phyloP scores from a whole-genome alignment of 2,329 filamentous ascomycete species.

The Microsporum audouinii region DNA sequence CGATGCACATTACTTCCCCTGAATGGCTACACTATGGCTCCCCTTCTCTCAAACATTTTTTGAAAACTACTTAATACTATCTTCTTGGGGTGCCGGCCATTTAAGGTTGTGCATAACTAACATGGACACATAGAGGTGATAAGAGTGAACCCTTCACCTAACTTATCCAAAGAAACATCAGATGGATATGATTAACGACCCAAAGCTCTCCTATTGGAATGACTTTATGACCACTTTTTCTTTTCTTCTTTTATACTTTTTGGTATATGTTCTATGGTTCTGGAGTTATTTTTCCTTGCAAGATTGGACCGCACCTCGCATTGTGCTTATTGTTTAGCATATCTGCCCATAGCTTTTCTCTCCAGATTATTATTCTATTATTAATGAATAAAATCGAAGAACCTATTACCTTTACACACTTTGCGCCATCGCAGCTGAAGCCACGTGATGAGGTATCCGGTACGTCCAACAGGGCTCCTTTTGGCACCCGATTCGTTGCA shows the following conservation, averaged over 20 bases:
- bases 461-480: not conserved
- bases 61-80: not conserved
- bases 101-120: not conserved
- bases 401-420: not conserved
- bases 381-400: constrained; percentile 3
- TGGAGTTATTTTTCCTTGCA: constrained; percentile 3
- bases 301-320: constrained; percentile 1
- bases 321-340: constrained; percentile 1
- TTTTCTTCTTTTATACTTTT: not conserved
- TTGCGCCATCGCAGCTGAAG: constrained; percentile 4
- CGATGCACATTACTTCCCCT: not conserved
- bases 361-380: not conserved
- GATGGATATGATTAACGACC: constrained; percentile 4
- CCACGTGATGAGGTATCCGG: constrained; percentile 2
- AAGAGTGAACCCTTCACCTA: not conserved
- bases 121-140: not conserved
- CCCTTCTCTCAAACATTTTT: not conserved
- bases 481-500: not conserved
- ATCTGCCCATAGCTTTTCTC: not conserved
- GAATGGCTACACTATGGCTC: not conserved
- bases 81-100: not conserved
- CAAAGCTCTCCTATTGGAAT: not conserved
- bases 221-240: not conserved
- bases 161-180: not conserved
- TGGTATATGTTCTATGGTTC: not conserved